Percentiles rank a stretch among this genome's conserved stretches.
These are phyloP conservation scores for Fusarium annulatum DNA, from an alignment of 2,329 filamentous ascomycete species.

Conservation along the genomic window DNA sequence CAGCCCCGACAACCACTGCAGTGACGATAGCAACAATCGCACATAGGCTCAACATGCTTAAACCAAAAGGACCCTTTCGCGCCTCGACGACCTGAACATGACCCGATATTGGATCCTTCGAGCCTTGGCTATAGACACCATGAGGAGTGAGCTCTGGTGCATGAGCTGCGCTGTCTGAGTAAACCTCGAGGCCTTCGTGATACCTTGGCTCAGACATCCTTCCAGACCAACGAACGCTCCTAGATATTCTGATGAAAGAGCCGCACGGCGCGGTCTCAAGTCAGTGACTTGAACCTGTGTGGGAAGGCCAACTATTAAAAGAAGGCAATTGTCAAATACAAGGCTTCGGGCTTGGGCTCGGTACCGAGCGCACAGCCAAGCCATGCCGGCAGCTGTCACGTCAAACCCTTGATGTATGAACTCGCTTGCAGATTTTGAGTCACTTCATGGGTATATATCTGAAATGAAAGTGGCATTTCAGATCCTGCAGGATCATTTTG, in stretches of 20 bases:
- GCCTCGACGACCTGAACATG: neutral
- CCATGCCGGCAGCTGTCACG: neutral
- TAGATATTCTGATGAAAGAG: fast-evolving
- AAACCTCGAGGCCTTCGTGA: constrained; percentile 14
- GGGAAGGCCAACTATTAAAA: neutral
- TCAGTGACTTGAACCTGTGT: neutral
- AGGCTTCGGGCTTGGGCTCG: neutral
- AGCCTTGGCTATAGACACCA: neutral
- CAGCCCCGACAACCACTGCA: constrained; percentile 3
- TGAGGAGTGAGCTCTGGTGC: neutral
- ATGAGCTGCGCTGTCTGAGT: constrained; percentile 2
- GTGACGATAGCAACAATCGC: constrained; percentile 6
- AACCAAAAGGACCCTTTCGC: neutral
- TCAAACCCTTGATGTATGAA: neutral
- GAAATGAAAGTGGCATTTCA: neutral
- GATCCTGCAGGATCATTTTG: neutral
- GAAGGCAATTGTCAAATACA: neutral
- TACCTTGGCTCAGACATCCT: neutral
- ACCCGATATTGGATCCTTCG: neutral
- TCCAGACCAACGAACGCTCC: neutral
- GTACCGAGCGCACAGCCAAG: neutral
- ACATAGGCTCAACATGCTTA: neutral
- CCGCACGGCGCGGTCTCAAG: fast-evolving
- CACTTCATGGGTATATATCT: neutral
- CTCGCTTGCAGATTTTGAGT: neutral